Percentiles rank a stretch among this genome's conserved stretches.
These are phyloP conservation scores for Linum usitatissimum DNA, from an alignment of 345 rosid species.

Conservation along the genomic window DNA sequence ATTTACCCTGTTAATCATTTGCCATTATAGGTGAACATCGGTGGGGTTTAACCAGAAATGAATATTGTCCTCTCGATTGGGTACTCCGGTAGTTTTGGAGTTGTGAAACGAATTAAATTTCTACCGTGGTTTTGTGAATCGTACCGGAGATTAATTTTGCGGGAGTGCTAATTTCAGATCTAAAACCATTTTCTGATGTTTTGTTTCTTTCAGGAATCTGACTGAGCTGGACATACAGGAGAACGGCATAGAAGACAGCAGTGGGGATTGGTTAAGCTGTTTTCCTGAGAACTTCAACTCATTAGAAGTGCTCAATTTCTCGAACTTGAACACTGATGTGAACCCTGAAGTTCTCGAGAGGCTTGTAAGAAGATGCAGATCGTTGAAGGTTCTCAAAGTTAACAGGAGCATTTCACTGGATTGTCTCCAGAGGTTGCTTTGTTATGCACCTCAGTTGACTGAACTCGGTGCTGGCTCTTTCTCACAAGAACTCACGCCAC, in stretches of 20 bases:
- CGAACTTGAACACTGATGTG: slow-evolving; percentile 49
- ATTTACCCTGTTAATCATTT: too few species aligned
- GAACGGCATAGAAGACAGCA: slow-evolving; percentile 46
- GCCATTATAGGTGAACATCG: too few species aligned
- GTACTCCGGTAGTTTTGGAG: too few species aligned
- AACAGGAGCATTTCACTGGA: slow-evolving; percentile 54
- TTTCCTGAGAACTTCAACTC: slow-evolving; percentile 53
- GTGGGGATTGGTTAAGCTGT: slow-evolving; percentile 66
- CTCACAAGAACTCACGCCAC: slow-evolving; percentile 28
- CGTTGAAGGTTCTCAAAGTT: slow-evolving; percentile 51
- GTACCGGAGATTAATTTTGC: too few species aligned
- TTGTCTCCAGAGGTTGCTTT: slow-evolving; percentile 42
- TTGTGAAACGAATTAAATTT: too few species aligned
- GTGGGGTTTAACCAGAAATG: too few species aligned
- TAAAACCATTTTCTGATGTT: not conserved
- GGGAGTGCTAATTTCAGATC: not conserved
- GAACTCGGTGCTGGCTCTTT: slow-evolving; percentile 65
- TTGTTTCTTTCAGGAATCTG: slow-evolving; percentile 39
- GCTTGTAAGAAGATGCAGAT: slow-evolving; percentile 61
- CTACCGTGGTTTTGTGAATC: too few species aligned
- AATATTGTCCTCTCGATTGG: too few species aligned
- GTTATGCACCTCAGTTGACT: slow-evolving; percentile 33
- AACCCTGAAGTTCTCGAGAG: slow-evolving; percentile 64
- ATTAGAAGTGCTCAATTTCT: slow-evolving; percentile 63
- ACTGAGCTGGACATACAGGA: slow-evolving; percentile 12